Evolutionary conservation across 2,329 filamentous ascomycete genomes (phyloP).

Genomic region (Coniochaeta prunicola): DNA sequence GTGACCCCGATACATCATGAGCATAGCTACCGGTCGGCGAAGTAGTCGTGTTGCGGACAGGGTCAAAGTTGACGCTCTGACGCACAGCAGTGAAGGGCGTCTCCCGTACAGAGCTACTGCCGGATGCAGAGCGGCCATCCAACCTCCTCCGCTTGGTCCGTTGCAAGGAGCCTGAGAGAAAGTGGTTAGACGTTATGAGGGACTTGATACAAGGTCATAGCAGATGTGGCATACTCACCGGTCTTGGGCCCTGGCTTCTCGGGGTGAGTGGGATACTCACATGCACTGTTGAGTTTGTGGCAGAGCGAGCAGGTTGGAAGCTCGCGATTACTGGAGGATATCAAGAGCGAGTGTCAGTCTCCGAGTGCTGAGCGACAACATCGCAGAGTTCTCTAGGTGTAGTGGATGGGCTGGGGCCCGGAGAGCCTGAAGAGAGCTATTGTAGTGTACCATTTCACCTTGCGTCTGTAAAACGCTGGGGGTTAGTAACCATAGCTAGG

Average conservation of each 20-base stretch:
- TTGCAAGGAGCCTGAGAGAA: conserved; percentile 3
- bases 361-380: too few relatives aligned
- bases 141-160: conserved; percentile 5
- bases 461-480: conserved; percentile 9
- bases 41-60: neutral
- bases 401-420: too few relatives aligned
- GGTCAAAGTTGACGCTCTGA: neutral
- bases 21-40: neutral
- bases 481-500: neutral
- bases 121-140: neutral
- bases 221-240: conserved; percentile 8
- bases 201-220: neutral
- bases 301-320: conserved; percentile 15
- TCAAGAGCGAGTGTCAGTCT: neutral
- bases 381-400: too few relatives aligned
- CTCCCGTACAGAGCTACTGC: neutral
- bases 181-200: too few relatives aligned
- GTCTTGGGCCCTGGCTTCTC: conserved; percentile 21
- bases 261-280: conserved; percentile 17
- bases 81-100: neutral
- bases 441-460: conserved; percentile 19
- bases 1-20: neutral
- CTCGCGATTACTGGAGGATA: conserved; percentile 12
- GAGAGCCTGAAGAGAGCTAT: too few relatives aligned
- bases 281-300: conserved; percentile 11